Conservation (phyloP, 2,329 filamentous ascomycete genomes). For the Zymoseptoria tritici region DNA sequence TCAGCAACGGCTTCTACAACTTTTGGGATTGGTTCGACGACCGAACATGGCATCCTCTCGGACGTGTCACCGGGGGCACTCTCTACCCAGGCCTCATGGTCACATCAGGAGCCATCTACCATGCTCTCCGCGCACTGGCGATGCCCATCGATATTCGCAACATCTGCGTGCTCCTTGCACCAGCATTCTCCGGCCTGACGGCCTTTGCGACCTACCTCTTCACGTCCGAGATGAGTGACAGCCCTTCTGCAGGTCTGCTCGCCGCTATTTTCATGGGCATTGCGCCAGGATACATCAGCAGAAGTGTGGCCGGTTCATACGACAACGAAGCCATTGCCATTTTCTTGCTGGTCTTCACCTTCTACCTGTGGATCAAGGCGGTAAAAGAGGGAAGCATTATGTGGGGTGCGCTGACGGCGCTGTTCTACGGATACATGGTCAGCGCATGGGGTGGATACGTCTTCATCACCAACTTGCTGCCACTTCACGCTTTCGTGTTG, state of each 20-base stretch:
- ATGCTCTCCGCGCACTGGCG: slow-evolving; percentile 78
- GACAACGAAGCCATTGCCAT: slow-evolving; percentile 99
- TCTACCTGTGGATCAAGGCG: slow-evolving; percentile 98
- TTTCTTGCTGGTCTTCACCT: slow-evolving; percentile 96
- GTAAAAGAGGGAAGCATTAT: slow-evolving; percentile 93
- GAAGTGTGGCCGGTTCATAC: slow-evolving; percentile 95
- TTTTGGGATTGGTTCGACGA: slow-evolving; percentile 99
- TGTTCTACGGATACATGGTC: slow-evolving; percentile 99
- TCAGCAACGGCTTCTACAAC: slow-evolving; percentile 93
- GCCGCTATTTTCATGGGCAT: slow-evolving; percentile 97
- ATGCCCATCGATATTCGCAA: slow-evolving; percentile 97
- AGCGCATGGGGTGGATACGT: slow-evolving; percentile 99
- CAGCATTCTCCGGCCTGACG: slow-evolving; percentile 88
- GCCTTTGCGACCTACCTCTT: slow-evolving; percentile 89
- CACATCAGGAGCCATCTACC: slow-evolving; percentile 94
- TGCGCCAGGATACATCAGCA: slow-evolving; percentile 91
- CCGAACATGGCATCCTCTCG: slow-evolving; percentile 96
- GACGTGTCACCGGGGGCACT: slow-evolving; percentile 96
- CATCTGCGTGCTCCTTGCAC: slow-evolving; percentile 93
- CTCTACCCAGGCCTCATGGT: slow-evolving; percentile 98
- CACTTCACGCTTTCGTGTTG: slow-evolving; percentile 86
- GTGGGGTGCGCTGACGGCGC: slow-evolving; percentile 87
- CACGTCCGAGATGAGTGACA: slow-evolving; percentile 95
- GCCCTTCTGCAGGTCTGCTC: slow-evolving; percentile 86
- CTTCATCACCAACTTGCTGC: slow-evolving; percentile 96